Percentiles rank a stretch among this genome's conserved stretches.
Evolutionary conservation across 2,329 filamentous ascomycete genomes (phyloP).

Genomic region (Talaromyces funiculosus): DNA sequence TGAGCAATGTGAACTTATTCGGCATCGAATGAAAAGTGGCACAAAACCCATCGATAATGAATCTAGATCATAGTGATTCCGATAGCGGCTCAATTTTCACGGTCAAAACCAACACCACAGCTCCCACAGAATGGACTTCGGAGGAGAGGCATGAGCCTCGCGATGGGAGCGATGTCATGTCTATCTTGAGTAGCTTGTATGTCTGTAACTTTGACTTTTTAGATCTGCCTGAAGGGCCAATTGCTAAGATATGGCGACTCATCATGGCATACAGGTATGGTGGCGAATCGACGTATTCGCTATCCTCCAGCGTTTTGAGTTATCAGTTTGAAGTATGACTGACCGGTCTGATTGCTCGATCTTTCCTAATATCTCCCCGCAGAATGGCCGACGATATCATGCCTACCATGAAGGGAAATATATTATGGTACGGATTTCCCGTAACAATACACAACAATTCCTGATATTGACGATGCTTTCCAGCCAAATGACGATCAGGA

Average conservation of each 20-base stretch:
- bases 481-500: constrained; percentile 17
- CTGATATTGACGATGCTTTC: not conserved
- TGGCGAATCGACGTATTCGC: constrained; percentile 14
- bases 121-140: constrained; percentile 14
- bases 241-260: not conserved
- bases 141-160: not conserved
- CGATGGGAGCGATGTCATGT: constrained; percentile 9
- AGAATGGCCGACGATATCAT: constrained; percentile 17
- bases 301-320: constrained; percentile 16
- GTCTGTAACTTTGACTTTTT: not conserved
- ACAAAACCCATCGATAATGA: not conserved
- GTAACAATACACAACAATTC: not conserved
- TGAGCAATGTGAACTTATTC: not conserved
- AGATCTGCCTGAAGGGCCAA: not conserved
- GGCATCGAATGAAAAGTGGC: not conserved
- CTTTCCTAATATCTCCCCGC: not conserved
- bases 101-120: constrained; percentile 5
- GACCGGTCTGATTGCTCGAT: not conserved
- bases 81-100: constrained; percentile 11
- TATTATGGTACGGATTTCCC: constrained; percentile 14
- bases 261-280: not conserved
- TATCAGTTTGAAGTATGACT: constrained; percentile 16
- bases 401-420: constrained; percentile 17
- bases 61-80: constrained; percentile 1
- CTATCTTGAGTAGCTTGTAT: constrained; percentile 13